Base-by-base conservation (phyloP, 805 yeast genomes). In the Yarrowia divulgata region DNA sequence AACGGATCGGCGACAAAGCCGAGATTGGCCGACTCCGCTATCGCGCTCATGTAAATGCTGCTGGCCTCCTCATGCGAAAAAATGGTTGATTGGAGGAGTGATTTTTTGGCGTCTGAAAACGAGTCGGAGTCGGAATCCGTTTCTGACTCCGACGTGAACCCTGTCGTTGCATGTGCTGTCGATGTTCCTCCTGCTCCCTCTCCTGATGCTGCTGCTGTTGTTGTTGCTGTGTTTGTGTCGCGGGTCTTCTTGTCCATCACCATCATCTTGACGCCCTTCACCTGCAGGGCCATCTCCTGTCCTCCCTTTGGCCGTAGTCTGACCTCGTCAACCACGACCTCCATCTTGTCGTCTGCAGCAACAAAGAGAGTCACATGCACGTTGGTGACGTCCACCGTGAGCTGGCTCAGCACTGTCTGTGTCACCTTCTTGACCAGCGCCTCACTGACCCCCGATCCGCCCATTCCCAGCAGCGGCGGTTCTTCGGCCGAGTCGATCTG, bases 1-100 rank as follows among this genome's bases (percentile, higher is more conserved):
- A 43, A 52, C 42, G 40, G 40, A 14, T 60, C 52, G 8, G 52
- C 8, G 34, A 9, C 50, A 45, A 45, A 35, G 9, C 50, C 66
- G 13, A 60, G 46, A 12, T 16, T 60, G 3, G 49, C 43, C 1
- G 66, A 60, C 42, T 81, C 0, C 85, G 71, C 69, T 12, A 89
- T 81, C 1, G 97, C 96, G 77, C 96, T 90, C 93, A 90, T 87
- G 75, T 90, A 91, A 19, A 91, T 83, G 2, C 93, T 87, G 58
- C 87, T 83, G 0, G 91, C 89, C 69, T 88, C 90, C 64, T 85
- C 87, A 68, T 86, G 88, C 1, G 94, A 87, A 74, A 88, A 88
- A 45, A 87, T 80, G 79, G 86, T 83, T 73, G 92, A 88, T 67
- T 78, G 74, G 62, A 77, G 32, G 68, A 74, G 67, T 37, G 70